Conservation (phyloP, 2,329 filamentous ascomycete genomes). For the Amauroascus verrucosus region DNA sequence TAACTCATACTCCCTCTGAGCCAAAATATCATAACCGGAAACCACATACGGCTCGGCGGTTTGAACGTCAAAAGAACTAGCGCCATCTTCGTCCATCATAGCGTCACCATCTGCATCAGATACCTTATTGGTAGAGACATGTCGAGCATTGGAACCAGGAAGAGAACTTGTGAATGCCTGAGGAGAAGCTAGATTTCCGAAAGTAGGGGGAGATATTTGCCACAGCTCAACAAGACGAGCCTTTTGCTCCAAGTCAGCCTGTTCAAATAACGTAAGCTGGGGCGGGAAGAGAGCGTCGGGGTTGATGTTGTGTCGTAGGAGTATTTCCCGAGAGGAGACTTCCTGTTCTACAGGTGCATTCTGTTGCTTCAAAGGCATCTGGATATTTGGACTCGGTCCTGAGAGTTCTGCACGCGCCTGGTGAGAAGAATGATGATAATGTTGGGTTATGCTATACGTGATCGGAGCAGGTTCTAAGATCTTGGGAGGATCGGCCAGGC, state of each 20-base stretch:
- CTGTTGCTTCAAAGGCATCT: background rate
- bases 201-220: conserved; percentile 65
- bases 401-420: conserved; percentile 37
- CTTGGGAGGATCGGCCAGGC: conserved; percentile 12
- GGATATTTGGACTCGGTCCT: conserved; percentile 31
- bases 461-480: conserved; percentile 39
- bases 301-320: conserved; percentile 60
- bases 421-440: conserved; percentile 75
- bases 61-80: conserved; percentile 20
- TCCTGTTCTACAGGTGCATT: conserved; percentile 31
- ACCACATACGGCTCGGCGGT: conserved; percentile 74
- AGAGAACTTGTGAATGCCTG: background rate
- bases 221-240: conserved; percentile 71
- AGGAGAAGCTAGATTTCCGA: conserved; percentile 40
- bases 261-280: conserved; percentile 68
- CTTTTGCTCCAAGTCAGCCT: conserved; percentile 62
- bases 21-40: conserved; percentile 64
- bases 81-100: conserved; percentile 1
- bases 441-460: conserved; percentile 65
- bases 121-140: background rate
- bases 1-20: conserved; percentile 51
- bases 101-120: background rate
- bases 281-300: conserved; percentile 57
- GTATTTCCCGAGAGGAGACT: conserved; percentile 43
- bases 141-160: background rate